A percentile compares a stretch with the other conserved stretches of the same genome.
Evolutionary conservation across 2,329 filamentous ascomycete genomes (phyloP).

Genomic region (Calonectria leucothoes): DNA sequence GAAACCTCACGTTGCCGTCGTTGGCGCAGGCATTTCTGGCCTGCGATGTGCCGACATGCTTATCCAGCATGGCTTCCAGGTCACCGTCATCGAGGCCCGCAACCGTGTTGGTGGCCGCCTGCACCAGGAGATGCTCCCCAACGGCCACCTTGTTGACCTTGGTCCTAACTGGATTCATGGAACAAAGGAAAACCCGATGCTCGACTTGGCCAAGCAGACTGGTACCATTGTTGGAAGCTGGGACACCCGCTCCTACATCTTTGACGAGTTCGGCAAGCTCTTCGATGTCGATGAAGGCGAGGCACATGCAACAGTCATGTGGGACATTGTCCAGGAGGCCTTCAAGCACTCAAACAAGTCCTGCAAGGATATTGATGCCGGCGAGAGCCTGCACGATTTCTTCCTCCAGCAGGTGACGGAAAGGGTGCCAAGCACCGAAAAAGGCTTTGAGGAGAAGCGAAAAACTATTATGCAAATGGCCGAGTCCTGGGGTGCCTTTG

Average conservation of each 20-base stretch:
- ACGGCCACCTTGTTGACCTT: slow-evolving; percentile 63
- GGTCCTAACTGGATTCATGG: slow-evolving; percentile 88
- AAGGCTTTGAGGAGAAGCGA: slow-evolving; percentile 54
- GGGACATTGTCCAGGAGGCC: slow-evolving; percentile 75
- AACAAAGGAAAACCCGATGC: slow-evolving; percentile 76
- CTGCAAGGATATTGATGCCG: slow-evolving; percentile 57
- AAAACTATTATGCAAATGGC: slow-evolving; percentile 63
- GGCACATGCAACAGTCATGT: slow-evolving; percentile 66
- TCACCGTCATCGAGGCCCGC: slow-evolving; percentile 77
- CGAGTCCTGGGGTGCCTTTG: slow-evolving; percentile 77
- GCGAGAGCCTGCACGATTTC: slow-evolving; percentile 65
- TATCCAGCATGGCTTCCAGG: slow-evolving; percentile 71
- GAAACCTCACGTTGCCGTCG: slow-evolving; percentile 70
- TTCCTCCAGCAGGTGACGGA: slow-evolving; percentile 58
- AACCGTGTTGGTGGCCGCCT: slow-evolving; percentile 75
- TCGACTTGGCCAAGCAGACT: slow-evolving; percentile 73
- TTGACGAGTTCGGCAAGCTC: slow-evolving; percentile 66
- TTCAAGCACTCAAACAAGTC: slow-evolving; percentile 74
- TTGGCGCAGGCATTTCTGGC: slow-evolving; percentile 78
- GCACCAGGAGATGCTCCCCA: slow-evolving; percentile 61
- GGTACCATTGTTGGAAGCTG: slow-evolving; percentile 60
- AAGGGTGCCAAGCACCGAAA: slow-evolving; percentile 59
- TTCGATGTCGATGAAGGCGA: slow-evolving; percentile 61
- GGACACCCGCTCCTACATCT: slow-evolving; percentile 66
- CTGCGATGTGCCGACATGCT: slow-evolving; percentile 78